Evolutionary conservation across 2,329 filamentous ascomycete species (phyloP).

Genomic region (Verticillium klebahnii): DNA sequence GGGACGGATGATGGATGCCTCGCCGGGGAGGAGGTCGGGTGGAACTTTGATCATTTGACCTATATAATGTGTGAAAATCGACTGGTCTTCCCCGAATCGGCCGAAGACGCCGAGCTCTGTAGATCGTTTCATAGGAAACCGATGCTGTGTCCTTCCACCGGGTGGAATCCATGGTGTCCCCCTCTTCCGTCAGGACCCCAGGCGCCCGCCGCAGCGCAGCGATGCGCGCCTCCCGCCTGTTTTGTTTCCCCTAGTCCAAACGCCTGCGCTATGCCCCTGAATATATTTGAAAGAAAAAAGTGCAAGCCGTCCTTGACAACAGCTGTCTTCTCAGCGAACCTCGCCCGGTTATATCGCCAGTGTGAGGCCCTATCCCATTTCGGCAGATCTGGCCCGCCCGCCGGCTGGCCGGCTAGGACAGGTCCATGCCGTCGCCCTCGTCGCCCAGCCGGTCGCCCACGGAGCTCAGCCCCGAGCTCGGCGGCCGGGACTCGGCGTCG

Average conservation of each 20-base stretch:
- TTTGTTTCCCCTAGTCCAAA: conserved; percentile 2
- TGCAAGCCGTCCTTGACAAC: background rate
- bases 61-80: too few species aligned
- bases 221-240: background rate
- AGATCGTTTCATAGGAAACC: too few species aligned
- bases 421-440: conserved; percentile 41
- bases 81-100: too few species aligned
- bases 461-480: conserved; percentile 54
- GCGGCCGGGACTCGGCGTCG: conserved; percentile 33
- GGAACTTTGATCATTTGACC: too few species aligned
- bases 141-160: background rate
- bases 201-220: background rate
- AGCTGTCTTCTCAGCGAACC: background rate
- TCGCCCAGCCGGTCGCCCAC: conserved; percentile 43
- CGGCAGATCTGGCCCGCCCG: background rate
- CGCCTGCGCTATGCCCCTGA: conserved; percentile 14
- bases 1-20: background rate
- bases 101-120: too few species aligned
- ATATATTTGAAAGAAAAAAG: background rate
- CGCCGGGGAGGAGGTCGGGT: too few species aligned
- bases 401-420: conserved; percentile 23
- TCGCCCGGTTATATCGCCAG: background rate
- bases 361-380: background rate
- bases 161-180: background rate
- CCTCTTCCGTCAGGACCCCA: too few species aligned